These are phyloP conservation scores for Cinnamomum chago DNA, from an alignment of 164 flowering plant species.

Conservation along the genomic window DNA sequence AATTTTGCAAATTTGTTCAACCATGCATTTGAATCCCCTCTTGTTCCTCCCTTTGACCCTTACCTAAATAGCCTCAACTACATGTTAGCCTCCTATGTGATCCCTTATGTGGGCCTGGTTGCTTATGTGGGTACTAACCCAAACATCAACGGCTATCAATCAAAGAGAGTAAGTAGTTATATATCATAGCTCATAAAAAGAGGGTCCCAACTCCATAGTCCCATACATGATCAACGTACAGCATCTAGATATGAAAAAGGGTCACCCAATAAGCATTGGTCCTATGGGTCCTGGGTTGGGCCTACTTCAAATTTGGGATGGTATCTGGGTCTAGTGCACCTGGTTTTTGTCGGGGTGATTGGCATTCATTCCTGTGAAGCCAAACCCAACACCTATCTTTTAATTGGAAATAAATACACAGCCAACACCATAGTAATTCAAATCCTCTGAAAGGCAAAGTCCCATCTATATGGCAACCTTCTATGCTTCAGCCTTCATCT, in stretches of 20 bases:
- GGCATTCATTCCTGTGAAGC: neutral
- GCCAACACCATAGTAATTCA: too few species aligned
- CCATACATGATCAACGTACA: too few species aligned
- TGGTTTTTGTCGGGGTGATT: neutral
- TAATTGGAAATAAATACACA: too few species aligned
- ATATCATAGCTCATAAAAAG: neutral
- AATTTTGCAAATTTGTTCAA: slow-evolving; percentile 36
- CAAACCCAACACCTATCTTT: neutral
- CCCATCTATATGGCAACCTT: too few species aligned
- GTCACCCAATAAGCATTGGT: neutral
- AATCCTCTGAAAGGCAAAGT: too few species aligned
- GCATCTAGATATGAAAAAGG: too few species aligned
- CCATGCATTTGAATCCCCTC: slow-evolving; percentile 34
- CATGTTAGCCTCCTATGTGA: slow-evolving; percentile 41
- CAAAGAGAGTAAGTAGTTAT: slow-evolving; percentile 8
- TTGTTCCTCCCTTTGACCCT: slow-evolving; percentile 63
- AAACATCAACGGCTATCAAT: slow-evolving; percentile 15
- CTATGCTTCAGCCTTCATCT: too few species aligned
- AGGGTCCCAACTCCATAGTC: too few species aligned
- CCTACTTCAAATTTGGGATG: neutral
- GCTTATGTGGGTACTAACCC: slow-evolving; percentile 72
- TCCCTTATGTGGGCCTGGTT: slow-evolving; percentile 68
- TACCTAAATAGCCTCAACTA: slow-evolving; percentile 45
- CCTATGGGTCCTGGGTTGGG: neutral
- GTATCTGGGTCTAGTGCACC: neutral